Evolutionary conservation across 306 rosid species (phyloP).

Genomic region (Spatholobus suberectus): DNA sequence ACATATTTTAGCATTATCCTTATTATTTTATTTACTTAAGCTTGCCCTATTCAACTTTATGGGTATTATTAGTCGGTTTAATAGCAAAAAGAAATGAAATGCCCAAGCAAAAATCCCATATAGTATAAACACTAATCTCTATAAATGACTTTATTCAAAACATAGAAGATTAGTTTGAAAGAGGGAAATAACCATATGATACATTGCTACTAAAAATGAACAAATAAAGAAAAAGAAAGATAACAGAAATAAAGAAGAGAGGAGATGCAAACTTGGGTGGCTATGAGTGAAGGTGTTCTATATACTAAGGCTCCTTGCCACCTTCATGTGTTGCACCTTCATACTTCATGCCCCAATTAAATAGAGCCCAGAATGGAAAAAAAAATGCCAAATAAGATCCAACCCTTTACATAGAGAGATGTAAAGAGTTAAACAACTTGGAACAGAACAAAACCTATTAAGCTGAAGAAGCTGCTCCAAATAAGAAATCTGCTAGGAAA

Average conservation of each 20-base stretch:
- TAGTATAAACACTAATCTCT: background rate
- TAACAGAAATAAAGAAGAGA: background rate
- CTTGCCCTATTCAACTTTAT: conserved; percentile 10
- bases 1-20: background rate
- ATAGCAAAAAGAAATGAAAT: background rate
- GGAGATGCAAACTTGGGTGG: conserved; percentile 52
- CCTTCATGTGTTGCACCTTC: conserved; percentile 60
- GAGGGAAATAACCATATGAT: conserved; percentile 6
- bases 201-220: background rate
- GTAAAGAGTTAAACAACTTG: background rate
- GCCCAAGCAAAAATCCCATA: background rate
- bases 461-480: conserved; percentile 66
- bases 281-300: conserved; percentile 72
- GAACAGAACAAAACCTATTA: conserved; percentile 57
- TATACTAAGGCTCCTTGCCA: conserved; percentile 66
- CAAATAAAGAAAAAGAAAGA: background rate
- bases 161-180: background rate
- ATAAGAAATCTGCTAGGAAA: conserved; percentile 58
- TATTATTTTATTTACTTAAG: background rate
- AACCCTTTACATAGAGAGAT: conserved; percentile 8
- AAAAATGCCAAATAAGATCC: conserved; percentile 23
- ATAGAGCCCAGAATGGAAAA: background rate
- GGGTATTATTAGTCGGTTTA: background rate
- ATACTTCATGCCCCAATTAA: conserved; percentile 34
- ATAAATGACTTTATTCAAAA: background rate